phyloP scores from a whole-genome alignment of 208 protist species.

The Acanthamoeba castellanii region DNA sequence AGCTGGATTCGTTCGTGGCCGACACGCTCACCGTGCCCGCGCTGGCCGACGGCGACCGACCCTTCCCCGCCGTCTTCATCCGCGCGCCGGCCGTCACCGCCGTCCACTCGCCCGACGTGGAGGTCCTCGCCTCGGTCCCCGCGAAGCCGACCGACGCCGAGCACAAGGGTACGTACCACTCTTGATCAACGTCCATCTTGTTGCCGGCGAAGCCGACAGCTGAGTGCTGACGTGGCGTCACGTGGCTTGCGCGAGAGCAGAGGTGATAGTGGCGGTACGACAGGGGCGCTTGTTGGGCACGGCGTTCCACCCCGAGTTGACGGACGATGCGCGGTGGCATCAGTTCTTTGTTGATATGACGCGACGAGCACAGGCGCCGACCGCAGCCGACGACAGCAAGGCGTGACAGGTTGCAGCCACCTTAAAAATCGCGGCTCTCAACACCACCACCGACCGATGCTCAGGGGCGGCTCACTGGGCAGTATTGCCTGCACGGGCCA shows the following conservation, averaged over 20 bases:
- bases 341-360: constrained; percentile 68
- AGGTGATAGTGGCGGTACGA: constrained; percentile 82
- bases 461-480: constrained; percentile 5
- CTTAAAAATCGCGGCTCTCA: neutral
- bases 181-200: neutral
- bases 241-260: neutral
- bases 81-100: constrained; percentile 77
- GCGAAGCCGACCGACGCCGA: constrained; percentile 5
- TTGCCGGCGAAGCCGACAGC: neutral
- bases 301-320: constrained; percentile 82
- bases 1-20: constrained; percentile 76
- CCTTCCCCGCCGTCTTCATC: constrained; percentile 79
- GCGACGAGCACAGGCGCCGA: neutral
- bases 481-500: neutral
- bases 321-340: constrained; percentile 49
- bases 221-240: neutral
- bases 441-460: neutral
- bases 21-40: constrained; percentile 30
- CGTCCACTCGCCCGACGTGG: constrained; percentile 33
- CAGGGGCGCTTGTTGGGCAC: constrained; percentile 76
- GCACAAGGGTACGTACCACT: neutral
- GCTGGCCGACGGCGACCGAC: constrained; percentile 14
- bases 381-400: neutral
- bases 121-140: neutral
- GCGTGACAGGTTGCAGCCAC: neutral